A percentile compares a stretch with the other conserved stretches of the same genome.
Conservation (phyloP, 768 basidiomycete species). For the Leccinum variicolor region DNA sequence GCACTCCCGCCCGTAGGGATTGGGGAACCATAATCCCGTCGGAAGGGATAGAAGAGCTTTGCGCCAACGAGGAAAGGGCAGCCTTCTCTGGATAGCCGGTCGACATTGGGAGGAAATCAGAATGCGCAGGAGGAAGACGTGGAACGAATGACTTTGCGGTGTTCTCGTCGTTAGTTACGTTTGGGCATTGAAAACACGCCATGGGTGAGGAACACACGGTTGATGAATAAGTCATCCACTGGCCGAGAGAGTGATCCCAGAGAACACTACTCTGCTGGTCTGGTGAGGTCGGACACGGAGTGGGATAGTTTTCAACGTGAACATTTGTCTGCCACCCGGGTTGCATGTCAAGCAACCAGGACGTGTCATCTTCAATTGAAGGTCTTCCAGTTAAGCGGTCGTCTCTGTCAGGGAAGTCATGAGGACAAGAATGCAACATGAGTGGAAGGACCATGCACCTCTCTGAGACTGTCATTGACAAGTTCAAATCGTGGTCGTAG, state of each 20-base stretch:
- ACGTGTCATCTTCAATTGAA: background rate
- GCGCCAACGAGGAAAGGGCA: background rate
- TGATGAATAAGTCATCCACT: background rate
- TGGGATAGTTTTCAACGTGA: background rate
- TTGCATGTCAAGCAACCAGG: background rate
- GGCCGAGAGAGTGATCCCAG: background rate
- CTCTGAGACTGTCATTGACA: background rate
- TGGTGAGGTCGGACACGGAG: background rate
- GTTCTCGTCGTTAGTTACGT: background rate
- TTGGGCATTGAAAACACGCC: background rate
- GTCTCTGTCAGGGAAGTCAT: background rate
- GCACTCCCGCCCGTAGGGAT: rapidly evolving
- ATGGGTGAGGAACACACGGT: background rate
- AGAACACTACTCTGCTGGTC: background rate
- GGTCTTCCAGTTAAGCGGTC: background rate
- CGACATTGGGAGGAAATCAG: background rate
- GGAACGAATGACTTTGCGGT: background rate
- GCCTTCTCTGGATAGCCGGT: background rate
- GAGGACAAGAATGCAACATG: background rate
- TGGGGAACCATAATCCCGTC: background rate
- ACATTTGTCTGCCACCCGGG: background rate
- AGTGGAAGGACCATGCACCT: background rate
- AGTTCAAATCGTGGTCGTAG: background rate
- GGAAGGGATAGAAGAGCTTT: background rate
- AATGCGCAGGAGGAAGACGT: background rate